Evolutionary conservation across 1,284 basidiomycete genomes (phyloP).

Genomic region (Porodaedalea pini): DNA sequence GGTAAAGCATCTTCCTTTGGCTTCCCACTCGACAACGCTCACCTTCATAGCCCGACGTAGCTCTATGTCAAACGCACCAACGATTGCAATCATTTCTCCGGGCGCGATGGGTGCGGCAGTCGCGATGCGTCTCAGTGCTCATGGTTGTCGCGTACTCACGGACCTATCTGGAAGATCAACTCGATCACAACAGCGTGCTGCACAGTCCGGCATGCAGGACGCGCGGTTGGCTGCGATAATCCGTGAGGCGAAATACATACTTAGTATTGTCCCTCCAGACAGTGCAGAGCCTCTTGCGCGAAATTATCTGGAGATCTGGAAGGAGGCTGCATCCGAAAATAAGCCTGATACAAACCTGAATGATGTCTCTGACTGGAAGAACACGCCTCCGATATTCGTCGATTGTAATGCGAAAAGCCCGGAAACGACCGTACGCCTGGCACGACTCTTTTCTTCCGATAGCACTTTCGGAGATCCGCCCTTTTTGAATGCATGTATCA

Average conservation of each 20-base stretch:
- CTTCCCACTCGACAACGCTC: no score
- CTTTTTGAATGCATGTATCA: constrained; percentile 23
- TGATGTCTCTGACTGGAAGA: constrained; percentile 18
- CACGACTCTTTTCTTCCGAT: constrained; percentile 6
- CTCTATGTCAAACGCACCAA: no score
- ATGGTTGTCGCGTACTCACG: constrained; percentile 20
- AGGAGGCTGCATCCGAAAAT: constrained; percentile 21
- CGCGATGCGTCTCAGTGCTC: constrained; percentile 17
- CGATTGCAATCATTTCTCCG: constrained; percentile 22
- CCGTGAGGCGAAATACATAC: no score
- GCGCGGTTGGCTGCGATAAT: no score
- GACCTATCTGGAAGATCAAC: constrained; percentile 19
- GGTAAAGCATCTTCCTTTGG: no score
- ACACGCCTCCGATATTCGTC: constrained; percentile 19
- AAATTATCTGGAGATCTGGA: no score
- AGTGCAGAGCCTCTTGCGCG: no score
- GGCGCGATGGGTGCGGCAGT: constrained; percentile 25
- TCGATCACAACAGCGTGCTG: constrained; percentile 10
- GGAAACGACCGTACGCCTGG: constrained; percentile 16
- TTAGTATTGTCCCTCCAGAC: no score
- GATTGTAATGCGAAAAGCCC: constrained; percentile 25
- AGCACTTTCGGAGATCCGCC: background rate
- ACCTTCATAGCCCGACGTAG: no score
- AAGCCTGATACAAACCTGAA: constrained; percentile 14
- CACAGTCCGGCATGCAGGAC: no score